Percentiles rank a stretch among this genome's conserved stretches.
Conservation (phyloP, 2,329 filamentous ascomycete species). For the Dactylellina sp. region DNA sequence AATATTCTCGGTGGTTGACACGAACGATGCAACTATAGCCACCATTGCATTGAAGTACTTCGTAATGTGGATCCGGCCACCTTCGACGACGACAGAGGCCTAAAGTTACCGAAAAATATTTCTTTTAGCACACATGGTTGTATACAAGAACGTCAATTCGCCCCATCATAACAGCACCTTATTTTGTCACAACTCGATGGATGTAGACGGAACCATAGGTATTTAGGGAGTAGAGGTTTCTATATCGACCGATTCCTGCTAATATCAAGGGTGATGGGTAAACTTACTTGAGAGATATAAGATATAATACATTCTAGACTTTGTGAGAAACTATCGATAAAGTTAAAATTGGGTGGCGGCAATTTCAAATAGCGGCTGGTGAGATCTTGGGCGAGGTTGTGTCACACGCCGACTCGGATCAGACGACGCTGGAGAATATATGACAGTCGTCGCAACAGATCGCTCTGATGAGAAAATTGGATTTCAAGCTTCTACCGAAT, state of each 20-base stretch:
- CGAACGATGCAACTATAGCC: constrained; percentile 75
- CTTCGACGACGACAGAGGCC: constrained; percentile 61
- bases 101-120: constrained; percentile 18
- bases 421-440: not conserved
- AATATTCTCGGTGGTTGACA: constrained; percentile 78
- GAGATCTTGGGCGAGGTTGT: too few species aligned
- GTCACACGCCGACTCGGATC: too few species aligned
- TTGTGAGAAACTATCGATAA: not conserved
- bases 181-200: too few species aligned
- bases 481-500: too few species aligned
- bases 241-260: not conserved
- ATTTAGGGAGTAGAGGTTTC: constrained; percentile 5
- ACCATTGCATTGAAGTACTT: constrained; percentile 68
- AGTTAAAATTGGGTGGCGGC: too few species aligned
- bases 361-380: too few species aligned
- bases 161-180: too few species aligned
- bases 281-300: constrained; percentile 67
- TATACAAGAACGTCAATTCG: not conserved
- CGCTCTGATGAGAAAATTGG: too few species aligned
- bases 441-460: not conserved
- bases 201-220: too few species aligned
- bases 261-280: not conserved
- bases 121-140: constrained; percentile 4
- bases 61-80: constrained; percentile 66
- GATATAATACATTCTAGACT: constrained; percentile 64